Conservation (phyloP, 2,329 filamentous ascomycete species). For the Fusarium falciforme region DNA sequence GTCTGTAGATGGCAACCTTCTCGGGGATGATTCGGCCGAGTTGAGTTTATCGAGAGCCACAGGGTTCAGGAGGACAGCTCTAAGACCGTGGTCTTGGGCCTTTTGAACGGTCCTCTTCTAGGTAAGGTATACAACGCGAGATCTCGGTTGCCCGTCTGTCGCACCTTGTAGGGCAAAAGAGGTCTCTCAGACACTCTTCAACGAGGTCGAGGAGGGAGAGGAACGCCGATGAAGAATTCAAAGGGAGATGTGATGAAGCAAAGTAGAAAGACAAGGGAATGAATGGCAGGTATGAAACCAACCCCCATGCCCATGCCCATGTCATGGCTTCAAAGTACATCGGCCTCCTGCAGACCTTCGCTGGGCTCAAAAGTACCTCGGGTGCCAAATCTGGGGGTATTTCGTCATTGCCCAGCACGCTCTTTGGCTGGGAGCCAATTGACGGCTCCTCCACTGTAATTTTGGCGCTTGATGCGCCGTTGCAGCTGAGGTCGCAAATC, state of each 20-base stretch:
- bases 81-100: background rate
- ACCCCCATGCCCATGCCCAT: background rate
- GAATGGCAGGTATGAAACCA: background rate
- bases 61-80: background rate
- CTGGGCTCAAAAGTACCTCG: slow-evolving; percentile 4
- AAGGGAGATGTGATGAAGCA: background rate
- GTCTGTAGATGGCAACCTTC: slow-evolving; percentile 11
- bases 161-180: background rate
- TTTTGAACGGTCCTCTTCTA: background rate
- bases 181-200: background rate
- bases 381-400: slow-evolving; percentile 18
- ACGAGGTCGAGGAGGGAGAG: background rate
- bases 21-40: slow-evolving; percentile 29
- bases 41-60: slow-evolving; percentile 7
- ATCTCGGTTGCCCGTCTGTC: background rate
- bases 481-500: background rate
- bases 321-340: slow-evolving; percentile 13
- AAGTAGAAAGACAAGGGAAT: slow-evolving; percentile 12
- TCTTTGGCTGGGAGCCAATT: slow-evolving; percentile 9
- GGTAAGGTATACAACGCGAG: background rate
- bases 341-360: slow-evolving; percentile 1
- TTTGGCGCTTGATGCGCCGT: slow-evolving; percentile 27
- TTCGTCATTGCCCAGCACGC: slow-evolving; percentile 28
- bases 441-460: slow-evolving; percentile 9
- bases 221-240: background rate